These are phyloP conservation scores for Cyamopsis tetragonoloba DNA, from an alignment of 306 rosid genomes.

Conservation along the genomic window DNA sequence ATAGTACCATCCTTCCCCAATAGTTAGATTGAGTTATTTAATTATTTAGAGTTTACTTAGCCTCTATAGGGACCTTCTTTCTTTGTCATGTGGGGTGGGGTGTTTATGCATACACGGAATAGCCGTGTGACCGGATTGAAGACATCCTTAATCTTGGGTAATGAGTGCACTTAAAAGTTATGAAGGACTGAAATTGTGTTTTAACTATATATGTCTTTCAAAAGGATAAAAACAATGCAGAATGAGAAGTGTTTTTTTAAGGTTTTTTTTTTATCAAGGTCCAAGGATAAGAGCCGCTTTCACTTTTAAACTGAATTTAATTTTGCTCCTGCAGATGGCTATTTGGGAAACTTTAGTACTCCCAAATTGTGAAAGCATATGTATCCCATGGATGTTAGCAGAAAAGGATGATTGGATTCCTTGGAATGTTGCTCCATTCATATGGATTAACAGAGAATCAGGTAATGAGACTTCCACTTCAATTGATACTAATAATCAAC, in stretches of 20 bases:
- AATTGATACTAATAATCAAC: slow-evolving; percentile 22
- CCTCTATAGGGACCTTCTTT: too few species aligned
- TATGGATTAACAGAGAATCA: slow-evolving; percentile 64
- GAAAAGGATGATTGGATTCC: slow-evolving; percentile 92
- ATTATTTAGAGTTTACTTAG: background rate
- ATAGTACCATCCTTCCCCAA: too few species aligned
- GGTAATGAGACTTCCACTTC: slow-evolving; percentile 31
- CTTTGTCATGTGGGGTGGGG: slow-evolving; percentile 2
- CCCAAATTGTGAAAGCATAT: slow-evolving; percentile 69
- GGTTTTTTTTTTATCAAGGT: background rate
- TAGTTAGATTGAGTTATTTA: too few species aligned
- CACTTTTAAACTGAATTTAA: slow-evolving; percentile 30
- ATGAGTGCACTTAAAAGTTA: background rate
- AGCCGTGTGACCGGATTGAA: background rate
- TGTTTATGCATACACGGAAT: background rate
- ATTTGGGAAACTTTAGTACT: slow-evolving; percentile 71
- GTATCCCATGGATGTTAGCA: slow-evolving; percentile 85
- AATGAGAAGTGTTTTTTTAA: background rate
- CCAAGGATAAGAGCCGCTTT: background rate
- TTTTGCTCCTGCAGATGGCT: slow-evolving; percentile 55
- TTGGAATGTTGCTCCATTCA: slow-evolving; percentile 69
- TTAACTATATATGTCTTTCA: background rate
- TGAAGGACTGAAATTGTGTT: background rate
- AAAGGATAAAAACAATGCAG: background rate
- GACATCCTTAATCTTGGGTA: background rate